Percentiles rank a stretch among this genome's conserved stretches.
These are phyloP conservation scores for Sideroxylon spinosum DNA, from an alignment of 179 eudicot species.

Conservation along the genomic window DNA sequence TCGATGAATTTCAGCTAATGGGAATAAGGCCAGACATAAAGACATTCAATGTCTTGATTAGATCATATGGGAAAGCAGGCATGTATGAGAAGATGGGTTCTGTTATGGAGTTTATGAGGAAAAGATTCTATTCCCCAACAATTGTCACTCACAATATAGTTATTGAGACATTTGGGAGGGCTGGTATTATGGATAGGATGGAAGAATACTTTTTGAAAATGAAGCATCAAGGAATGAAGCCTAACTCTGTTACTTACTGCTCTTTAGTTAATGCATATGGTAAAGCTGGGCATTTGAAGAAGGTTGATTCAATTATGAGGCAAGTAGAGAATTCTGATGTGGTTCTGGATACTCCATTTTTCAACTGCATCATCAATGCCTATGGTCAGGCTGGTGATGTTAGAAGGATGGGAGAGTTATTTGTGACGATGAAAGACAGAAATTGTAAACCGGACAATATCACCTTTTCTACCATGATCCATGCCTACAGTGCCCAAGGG, in stretches of 20 bases:
- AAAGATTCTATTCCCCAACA: slow-evolving; percentile 66
- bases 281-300: slow-evolving; percentile 57
- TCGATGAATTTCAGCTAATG: slow-evolving; percentile 79
- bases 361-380: slow-evolving; percentile 66
- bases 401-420: slow-evolving; percentile 50
- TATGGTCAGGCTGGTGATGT: slow-evolving; percentile 75
- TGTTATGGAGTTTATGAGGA: slow-evolving; percentile 62
- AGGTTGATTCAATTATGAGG: slow-evolving; percentile 70
- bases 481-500: slow-evolving; percentile 60
- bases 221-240: slow-evolving; percentile 91
- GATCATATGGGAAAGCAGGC: slow-evolving; percentile 71
- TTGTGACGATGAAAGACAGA: slow-evolving; percentile 55
- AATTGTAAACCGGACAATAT: slow-evolving; percentile 58
- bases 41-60: slow-evolving; percentile 75
- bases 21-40: slow-evolving; percentile 69
- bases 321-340: slow-evolving; percentile 82
- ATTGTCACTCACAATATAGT: slow-evolving; percentile 69
- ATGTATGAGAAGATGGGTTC: slow-evolving; percentile 66
- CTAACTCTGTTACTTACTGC: slow-evolving; percentile 74
- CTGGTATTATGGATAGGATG: slow-evolving; percentile 60
- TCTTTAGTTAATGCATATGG: slow-evolving; percentile 66
- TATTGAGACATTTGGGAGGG: slow-evolving; percentile 60
- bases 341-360: slow-evolving; percentile 72
- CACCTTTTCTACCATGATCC: slow-evolving; percentile 79
- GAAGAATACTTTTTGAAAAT: slow-evolving; percentile 66